Conservation (phyloP, 192 early-diverging fungal species). For the Chytriomyces sp. region DNA sequence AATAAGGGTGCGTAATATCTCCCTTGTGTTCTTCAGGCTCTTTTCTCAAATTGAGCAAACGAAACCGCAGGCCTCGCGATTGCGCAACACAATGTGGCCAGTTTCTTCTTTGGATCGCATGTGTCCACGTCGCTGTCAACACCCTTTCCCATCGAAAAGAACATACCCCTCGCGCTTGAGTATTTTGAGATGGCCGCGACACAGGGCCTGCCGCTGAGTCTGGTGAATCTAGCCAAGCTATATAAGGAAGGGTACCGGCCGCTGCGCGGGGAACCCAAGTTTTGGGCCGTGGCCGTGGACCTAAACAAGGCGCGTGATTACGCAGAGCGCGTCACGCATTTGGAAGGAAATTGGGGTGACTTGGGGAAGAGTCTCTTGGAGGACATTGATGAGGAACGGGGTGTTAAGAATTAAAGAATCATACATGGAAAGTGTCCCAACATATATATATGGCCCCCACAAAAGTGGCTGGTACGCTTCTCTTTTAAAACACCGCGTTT, state of each 20-base stretch:
- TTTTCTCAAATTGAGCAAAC: neutral
- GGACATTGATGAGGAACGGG: neutral
- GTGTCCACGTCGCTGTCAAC: neutral
- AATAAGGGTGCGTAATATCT: constrained; percentile 33
- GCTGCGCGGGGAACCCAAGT: constrained; percentile 4
- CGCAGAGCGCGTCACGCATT: neutral
- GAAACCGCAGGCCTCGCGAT: constrained; percentile 31
- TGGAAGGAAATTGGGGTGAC: constrained; percentile 28
- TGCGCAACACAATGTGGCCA: constrained; percentile 48
- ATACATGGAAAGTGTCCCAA: too few relatives aligned
- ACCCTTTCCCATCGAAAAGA: constrained; percentile 1
- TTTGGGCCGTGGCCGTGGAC: constrained; percentile 7
- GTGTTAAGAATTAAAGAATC: neutral
- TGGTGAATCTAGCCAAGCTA: constrained; percentile 43
- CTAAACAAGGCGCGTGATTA: constrained; percentile 14
- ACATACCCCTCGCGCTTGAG: constrained; percentile 35
- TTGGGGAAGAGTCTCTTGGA: constrained; percentile 12
- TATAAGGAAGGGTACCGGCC: constrained; percentile 32
- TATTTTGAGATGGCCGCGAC: constrained; percentile 50
- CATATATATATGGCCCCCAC: too few relatives aligned
- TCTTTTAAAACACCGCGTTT: too few relatives aligned
- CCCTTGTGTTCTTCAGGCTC: neutral
- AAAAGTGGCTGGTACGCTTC: too few relatives aligned
- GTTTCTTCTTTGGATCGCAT: constrained; percentile 27
- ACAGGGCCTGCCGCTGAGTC: constrained; percentile 34